Evolutionary conservation across 257 asterid species (phyloP), one percentile per base, ranked within the genome.

Genomic region (Scutellaria minor): DNA sequence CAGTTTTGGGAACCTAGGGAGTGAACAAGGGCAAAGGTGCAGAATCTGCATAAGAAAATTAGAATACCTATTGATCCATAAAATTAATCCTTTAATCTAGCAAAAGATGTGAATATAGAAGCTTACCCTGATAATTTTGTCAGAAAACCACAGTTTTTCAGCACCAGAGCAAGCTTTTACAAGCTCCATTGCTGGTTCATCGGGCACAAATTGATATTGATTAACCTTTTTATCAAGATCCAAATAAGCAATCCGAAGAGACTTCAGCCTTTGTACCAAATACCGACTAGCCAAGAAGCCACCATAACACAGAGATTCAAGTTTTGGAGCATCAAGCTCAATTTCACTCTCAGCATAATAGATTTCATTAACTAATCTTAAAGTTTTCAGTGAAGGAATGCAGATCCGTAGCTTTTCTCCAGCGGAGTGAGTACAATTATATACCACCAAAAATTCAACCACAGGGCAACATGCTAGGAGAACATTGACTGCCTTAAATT

Each of bases 251-350:
- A 40, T 7, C 55, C 18, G 40, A 37, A 67, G 68, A 50, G 44
- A 46, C 40, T 48, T 50, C 55, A 66, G 20, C 9, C 18, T 47
- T 5, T 5, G 10, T 13, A 10, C 20, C 9, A 22, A 5, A 66
- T 53, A 64, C 7, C 56, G 35, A 14, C 7, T n/a, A 13, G 58
- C 58, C 78, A 75, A 9, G 41, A 14, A 46, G 31, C 79, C 79
- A 31, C n/a, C 14, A 50, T 59, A 48, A 5, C 52, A 20, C 2
- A 75, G 24, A 52, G 46, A 50, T 15, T 46, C 61, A 48, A 66
- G 79, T 1, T 66, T 58, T 20, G 74, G 79, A 59, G 37, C 15
- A 3, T 75, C 69, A 9, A 75, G 54, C 79, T 75, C 74, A 27
- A 75, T 3, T 35, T 57, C 48, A 67, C 64, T 51, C 20, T 39